Evolutionary conservation across 768 basidiomycete genomes (phyloP), one percentile per base, ranked within the genome.

Genomic region (Clathrus columnatus): DNA sequence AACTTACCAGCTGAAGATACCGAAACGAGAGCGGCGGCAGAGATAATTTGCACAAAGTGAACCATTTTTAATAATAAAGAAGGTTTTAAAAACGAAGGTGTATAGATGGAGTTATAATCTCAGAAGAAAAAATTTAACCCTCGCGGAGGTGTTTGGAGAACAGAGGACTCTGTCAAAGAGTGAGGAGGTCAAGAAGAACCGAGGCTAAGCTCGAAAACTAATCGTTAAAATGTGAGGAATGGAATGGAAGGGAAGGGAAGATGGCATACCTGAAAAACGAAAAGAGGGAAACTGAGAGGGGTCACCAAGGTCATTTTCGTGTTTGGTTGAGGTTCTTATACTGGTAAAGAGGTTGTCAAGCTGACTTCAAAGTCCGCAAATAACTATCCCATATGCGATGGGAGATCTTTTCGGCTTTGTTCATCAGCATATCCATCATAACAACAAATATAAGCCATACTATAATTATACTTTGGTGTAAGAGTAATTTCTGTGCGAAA

Each of bases 1-100:
- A 54, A 78, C 48, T 73, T 65, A 51, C 80, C 84, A 26, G 73
- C 69, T 28, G 72, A 74, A 41, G 81, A 62, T 64, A 75, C 72
- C 58, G 78, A 78, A 55, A 81, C 68, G 59, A 85, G 65, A 54
- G 75, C 76, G 58, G 75, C 75, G 63, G 75, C 75, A 67, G 76
- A 74, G 58, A 87, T 49, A 60, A 84, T 62, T 61, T 78, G 67
- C 65, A 57, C 14, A 36, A 82, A 69, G 63, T 70, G 72, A 64
- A 85, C 77, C 85, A 88, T 88, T 69, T 71, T 79, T 61, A 63
- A 68, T 30, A 54, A 49, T 61, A 66, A 67, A 36, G 36, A 36
- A 67, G 46, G 48, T 54, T 45, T 50, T 41, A 46, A 60, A 48
- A 45, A 32, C 63, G 65, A 70, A 65, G 59, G 65, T 60, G 67